Percentiles rank a stretch among this genome's conserved stretches.
Evolutionary conservation across 2,329 filamentous ascomycete species (phyloP).

Genomic region (Alternaria arborescens): DNA sequence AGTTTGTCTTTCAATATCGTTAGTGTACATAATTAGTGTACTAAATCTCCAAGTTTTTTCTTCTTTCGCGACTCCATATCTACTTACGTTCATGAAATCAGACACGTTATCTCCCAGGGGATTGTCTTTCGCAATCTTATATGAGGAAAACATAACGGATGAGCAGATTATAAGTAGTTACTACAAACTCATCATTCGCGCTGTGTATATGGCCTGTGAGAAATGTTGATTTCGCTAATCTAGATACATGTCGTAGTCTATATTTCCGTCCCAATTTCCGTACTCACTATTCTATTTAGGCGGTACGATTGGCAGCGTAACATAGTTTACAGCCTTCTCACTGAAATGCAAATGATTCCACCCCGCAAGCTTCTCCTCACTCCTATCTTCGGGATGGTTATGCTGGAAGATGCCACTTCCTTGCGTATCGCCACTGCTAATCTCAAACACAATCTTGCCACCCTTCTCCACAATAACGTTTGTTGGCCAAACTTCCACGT

Average conservation of each 20-base stretch:
- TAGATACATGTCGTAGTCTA: not conserved
- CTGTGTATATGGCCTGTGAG: not conserved
- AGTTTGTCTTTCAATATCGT: not conserved
- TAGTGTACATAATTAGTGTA: not conserved
- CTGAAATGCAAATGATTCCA: constrained; percentile 65
- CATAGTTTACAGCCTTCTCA: constrained; percentile 59
- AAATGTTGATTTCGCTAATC: not conserved
- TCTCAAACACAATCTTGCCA: constrained; percentile 64
- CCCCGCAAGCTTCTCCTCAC: constrained; percentile 56
- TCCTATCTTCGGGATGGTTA: constrained; percentile 58
- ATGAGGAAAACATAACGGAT: not conserved
- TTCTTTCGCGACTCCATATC: not conserved
- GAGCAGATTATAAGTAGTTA: not conserved
- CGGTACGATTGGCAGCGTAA: constrained; percentile 64
- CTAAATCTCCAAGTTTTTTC: not conserved
- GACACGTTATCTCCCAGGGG: not conserved
- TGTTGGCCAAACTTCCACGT: constrained; percentile 72
- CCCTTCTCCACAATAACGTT: constrained; percentile 65
- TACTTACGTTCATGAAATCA: not conserved
- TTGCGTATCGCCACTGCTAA: constrained; percentile 64
- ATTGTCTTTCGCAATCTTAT: not conserved
- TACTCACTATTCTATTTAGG: constrained; percentile 36
- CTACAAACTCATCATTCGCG: not conserved
- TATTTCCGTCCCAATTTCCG: not conserved
- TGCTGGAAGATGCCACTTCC: constrained; percentile 67